Conservation (phyloP, 2,329 filamentous ascomycete genomes). For the Onygena corvina region DNA sequence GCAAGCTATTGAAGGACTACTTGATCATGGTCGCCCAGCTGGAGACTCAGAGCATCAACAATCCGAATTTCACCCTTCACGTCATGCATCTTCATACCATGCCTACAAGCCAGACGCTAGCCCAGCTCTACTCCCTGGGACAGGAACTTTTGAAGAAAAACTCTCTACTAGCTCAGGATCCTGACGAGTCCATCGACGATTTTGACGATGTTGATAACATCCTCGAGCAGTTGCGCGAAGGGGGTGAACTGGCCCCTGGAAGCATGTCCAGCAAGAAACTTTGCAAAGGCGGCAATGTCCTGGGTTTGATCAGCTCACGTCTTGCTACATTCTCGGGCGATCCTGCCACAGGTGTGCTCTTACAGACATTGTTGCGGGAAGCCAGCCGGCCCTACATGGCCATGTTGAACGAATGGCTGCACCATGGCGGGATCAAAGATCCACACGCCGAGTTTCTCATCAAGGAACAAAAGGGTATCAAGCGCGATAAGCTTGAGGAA, state of each 20-base stretch:
- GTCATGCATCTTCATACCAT: slow-evolving; percentile 85
- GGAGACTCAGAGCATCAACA: slow-evolving; percentile 84
- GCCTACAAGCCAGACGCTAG: slow-evolving; percentile 80
- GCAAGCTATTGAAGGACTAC: slow-evolving; percentile 86
- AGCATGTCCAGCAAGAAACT: slow-evolving; percentile 78
- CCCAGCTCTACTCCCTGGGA: slow-evolving; percentile 75
- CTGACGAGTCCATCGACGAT: slow-evolving; percentile 58
- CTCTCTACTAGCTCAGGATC: slow-evolving; percentile 63
- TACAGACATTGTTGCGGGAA: slow-evolving; percentile 73
- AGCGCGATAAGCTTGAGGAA: slow-evolving; percentile 76
- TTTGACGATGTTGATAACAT: slow-evolving; percentile 86
- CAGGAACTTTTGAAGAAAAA: slow-evolving; percentile 83
- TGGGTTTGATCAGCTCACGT: slow-evolving; percentile 72
- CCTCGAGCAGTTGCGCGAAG: slow-evolving; percentile 75
- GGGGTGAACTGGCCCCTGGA: slow-evolving; percentile 65
- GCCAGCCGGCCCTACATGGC: slow-evolving; percentile 90
- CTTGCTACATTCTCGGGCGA: slow-evolving; percentile 87
- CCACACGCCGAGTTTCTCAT: slow-evolving; percentile 88
- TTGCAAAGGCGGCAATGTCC: slow-evolving; percentile 92
- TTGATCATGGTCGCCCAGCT: slow-evolving; percentile 84
- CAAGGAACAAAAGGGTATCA: slow-evolving; percentile 91
- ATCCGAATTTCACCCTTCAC: slow-evolving; percentile 79
- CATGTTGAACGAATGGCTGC: slow-evolving; percentile 98
- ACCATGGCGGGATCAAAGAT: slow-evolving; percentile 89
- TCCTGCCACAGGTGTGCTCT: slow-evolving; percentile 67